Base-by-base conservation (phyloP, 345 rosid genomes). In the Lumnitzera littorea region DNA sequence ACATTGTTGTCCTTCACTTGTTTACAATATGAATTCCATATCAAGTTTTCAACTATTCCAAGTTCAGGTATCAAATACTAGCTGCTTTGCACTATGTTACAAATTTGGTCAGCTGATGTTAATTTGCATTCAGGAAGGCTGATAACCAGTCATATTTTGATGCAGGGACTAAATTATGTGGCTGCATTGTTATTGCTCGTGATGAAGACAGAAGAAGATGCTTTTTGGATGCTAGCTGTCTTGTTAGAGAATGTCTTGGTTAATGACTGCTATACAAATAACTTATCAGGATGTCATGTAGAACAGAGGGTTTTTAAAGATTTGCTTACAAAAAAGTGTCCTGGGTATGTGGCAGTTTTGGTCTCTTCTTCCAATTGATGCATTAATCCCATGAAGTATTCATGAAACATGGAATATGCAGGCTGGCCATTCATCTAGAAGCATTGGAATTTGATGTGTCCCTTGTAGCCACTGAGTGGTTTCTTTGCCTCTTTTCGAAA, bases 181-280 rank as follows among this genome's bases (percentile, higher is more conserved):
- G 99, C 94, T 12, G 99, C 99, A 1, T 68, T 95, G 62, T 68
- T 95, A 55, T 82, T 95, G 63, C 94, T 95, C 53, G 99, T 95
- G 63, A 91, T 95, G 99, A 95, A 95, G 83, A 95, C 99, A 1
- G 99, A 95, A 76, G 99, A 95, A 80, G 99, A 95, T 62, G 96
- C 90, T 9, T 95, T 95, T 72, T 95, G 99, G 99, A 95, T 95
- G 96, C 82, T 95, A 24, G 94, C 99, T 3, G 99, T 95, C 50
- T 91, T 95, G 58, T 69, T 95, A 63, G 99, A 95, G 76, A 88
- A 95, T 48, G 96, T 95, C 47, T 74, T 95, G 76, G 99, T 88
- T 47, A 92, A 76, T 74, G 98, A 95, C 72, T 95, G 99, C 72
- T 95, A 95, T 65, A 86, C 96, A 41, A 91, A 72, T 60, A 91